Base-by-base conservation (phyloP, 2,329 filamentous ascomycete genomes). In the Byssoonygena ceratinophila region DNA sequence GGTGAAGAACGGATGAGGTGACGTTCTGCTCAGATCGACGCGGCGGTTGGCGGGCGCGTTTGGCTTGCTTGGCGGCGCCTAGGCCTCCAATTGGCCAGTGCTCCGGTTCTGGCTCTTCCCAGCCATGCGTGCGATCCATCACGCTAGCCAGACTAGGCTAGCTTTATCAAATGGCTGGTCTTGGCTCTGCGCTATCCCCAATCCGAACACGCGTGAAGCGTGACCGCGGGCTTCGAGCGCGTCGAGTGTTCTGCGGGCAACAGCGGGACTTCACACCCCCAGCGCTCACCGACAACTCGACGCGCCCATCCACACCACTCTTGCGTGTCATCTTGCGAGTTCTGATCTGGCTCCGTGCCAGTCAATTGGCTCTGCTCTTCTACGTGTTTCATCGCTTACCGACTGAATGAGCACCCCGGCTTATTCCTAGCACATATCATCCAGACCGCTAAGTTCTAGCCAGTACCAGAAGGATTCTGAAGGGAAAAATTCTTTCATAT, bases 71-170 rank as follows among this genome's bases (percentile, higher is more conserved):
- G 32, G 20, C 20, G 43, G 50, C 47, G 50, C 29, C 37, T 29
- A 52, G 46, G 50, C 29, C 36, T 25, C 36, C 54, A 39, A 55
- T 57, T 55, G 55, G 53, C 44, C 47, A 7, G 23, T 45, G 51
- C 41, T 4, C 3, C 22, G 37, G 29, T 44, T 27, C 20, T 37
- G 27, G 14, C 29, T 45, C 25, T 51, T n/a, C 43, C 8, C 4
- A 1, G 22, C 27, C 23, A 32, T 18, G 39, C 37, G 27, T 22
- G 47, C n/a, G 12, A 22, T 36, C 12, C 37, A 32, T 43, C 27
- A 36, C 39, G 39, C 49, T 51, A 45, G 27, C 36, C 39, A 1
- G 8, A 44, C 29, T 25, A 8, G 14, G 39, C 18, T 44, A 43
- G 37, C 4, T 4, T 31, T 4, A 12, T 11, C n/a, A 11, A 3